These are phyloP conservation scores for Trichoderma harzianum DNA, from an alignment of 2,329 filamentous ascomycete species.

Conservation along the genomic window DNA sequence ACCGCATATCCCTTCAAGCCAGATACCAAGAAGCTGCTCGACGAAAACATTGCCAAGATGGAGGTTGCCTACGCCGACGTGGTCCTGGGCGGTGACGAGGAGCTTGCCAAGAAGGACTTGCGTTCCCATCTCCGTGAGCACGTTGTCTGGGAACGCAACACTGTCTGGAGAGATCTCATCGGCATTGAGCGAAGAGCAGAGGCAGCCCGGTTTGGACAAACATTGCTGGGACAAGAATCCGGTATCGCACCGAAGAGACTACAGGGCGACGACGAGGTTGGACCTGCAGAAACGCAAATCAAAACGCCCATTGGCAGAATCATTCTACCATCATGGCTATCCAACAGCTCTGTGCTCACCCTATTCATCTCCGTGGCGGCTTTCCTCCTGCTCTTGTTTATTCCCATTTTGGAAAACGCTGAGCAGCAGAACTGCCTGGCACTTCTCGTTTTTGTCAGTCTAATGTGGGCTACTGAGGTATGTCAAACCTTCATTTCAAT, in stretches of 20 bases:
- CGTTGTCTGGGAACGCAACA: slow-evolving; percentile 98
- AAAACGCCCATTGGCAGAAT: slow-evolving; percentile 77
- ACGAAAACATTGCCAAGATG: slow-evolving; percentile 68
- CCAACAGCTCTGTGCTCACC: slow-evolving; percentile 76
- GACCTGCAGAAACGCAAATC: slow-evolving; percentile 62
- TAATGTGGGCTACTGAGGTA: slow-evolving; percentile 95
- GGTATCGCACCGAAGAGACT: slow-evolving; percentile 66
- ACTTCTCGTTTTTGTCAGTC: slow-evolving; percentile 86
- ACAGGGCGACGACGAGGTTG: slow-evolving; percentile 77
- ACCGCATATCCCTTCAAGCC: slow-evolving; percentile 77
- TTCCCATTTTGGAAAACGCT: slow-evolving; percentile 78
- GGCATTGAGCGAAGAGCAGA: slow-evolving; percentile 94
- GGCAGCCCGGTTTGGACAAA: slow-evolving; percentile 84
- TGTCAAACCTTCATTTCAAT: slow-evolving; percentile 25
- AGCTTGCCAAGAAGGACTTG: slow-evolving; percentile 76
- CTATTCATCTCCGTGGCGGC: slow-evolving; percentile 67
- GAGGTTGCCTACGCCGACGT: slow-evolving; percentile 78
- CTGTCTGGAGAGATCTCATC: slow-evolving; percentile 98
- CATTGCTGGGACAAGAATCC: slow-evolving; percentile 72
- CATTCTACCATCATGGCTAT: slow-evolving; percentile 73
- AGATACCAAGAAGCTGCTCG: slow-evolving; percentile 66
- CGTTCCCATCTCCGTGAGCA: slow-evolving; percentile 90
- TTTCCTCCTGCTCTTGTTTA: slow-evolving; percentile 69
- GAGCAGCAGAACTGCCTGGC: slow-evolving; percentile 97
- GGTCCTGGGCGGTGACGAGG: slow-evolving; percentile 76